A percentile compares a stretch with the other conserved stretches of the same genome.
Conservation (phyloP, 208 protist species). For the Blechomonas ayalai region DNA sequence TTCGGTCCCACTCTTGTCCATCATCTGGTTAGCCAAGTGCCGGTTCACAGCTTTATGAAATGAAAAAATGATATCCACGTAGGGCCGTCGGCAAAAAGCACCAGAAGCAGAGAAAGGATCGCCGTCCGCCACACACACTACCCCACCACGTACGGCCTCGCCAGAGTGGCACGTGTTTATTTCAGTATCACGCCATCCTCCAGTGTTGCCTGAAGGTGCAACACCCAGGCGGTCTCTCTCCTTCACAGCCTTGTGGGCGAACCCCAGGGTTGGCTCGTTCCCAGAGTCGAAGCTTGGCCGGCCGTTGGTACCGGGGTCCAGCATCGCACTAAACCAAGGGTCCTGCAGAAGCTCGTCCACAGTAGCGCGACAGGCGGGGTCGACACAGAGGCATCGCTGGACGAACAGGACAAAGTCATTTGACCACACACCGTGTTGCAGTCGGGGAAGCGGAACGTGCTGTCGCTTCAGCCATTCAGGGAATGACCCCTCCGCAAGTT, state of each 20-base stretch:
- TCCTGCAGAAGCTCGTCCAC: slow-evolving; percentile 57
- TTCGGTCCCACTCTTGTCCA: too few relatives aligned
- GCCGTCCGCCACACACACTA: not conserved
- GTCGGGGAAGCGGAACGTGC: slow-evolving; percentile 15
- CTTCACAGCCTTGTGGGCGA: too few relatives aligned
- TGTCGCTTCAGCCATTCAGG: slow-evolving; percentile 34
- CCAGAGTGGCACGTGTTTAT: too few relatives aligned
- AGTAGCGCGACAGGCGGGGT: slow-evolving; percentile 38
- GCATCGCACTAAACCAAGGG: slow-evolving; percentile 62
- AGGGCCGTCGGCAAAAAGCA: slow-evolving; percentile 10
- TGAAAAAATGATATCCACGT: slow-evolving; percentile 17
- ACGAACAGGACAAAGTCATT: slow-evolving; percentile 52
- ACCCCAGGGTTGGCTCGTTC: too few relatives aligned
- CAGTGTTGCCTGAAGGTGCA: too few relatives aligned
- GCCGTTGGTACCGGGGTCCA: too few relatives aligned
- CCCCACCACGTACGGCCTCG: too few relatives aligned
- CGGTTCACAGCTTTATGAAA: slow-evolving; percentile 16
- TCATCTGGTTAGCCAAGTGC: too few relatives aligned
- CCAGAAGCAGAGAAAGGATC: not conserved
- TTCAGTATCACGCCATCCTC: too few relatives aligned
- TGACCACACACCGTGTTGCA: slow-evolving; percentile 12
- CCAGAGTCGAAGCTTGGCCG: too few relatives aligned
- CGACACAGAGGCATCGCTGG: slow-evolving; percentile 30
- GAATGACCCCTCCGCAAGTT: slow-evolving; percentile 47
- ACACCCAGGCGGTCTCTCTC: too few relatives aligned